Conservation (phyloP, 129 eudicot species). For the Oenanthe sinensis region DNA sequence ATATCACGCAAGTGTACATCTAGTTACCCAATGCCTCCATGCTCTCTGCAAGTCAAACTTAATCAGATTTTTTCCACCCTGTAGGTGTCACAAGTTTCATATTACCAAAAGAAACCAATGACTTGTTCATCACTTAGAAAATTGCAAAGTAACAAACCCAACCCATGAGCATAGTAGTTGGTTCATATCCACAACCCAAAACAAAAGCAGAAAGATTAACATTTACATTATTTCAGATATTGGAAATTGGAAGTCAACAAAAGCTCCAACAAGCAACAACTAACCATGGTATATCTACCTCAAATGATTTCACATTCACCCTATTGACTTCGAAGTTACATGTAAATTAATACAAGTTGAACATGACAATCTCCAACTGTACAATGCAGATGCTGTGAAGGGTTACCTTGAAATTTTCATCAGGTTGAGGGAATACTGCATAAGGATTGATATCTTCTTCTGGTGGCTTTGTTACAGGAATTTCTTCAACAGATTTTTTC, state of each 20-base stretch:
- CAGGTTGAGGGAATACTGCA: constrained; percentile 75
- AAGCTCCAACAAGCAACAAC: neutral
- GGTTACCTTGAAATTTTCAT: constrained; percentile 71
- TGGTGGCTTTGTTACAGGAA: constrained; percentile 40
- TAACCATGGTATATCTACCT: neutral
- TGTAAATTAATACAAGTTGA: neutral
- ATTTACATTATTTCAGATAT: neutral
- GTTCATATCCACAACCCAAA: neutral
- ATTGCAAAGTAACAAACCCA: neutral
- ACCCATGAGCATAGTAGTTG: neutral
- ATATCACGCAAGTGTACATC: neutral
- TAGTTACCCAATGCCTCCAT: neutral
- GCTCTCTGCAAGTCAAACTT: neutral
- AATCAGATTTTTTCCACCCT: neutral
- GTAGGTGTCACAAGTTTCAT: neutral
- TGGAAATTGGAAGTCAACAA: neutral
- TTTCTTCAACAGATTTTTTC: constrained; percentile 37
- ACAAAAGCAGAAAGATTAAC: neutral
- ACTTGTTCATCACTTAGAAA: neutral
- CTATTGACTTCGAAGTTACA: neutral
- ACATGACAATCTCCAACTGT: neutral
- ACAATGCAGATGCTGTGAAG: neutral
- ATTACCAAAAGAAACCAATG: neutral
- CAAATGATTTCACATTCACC: neutral
- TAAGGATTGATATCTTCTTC: constrained; percentile 91